Evolutionary conservation across 768 basidiomycete species (phyloP), one percentile per base, ranked within the genome.

Genomic region (Mycena amicta): DNA sequence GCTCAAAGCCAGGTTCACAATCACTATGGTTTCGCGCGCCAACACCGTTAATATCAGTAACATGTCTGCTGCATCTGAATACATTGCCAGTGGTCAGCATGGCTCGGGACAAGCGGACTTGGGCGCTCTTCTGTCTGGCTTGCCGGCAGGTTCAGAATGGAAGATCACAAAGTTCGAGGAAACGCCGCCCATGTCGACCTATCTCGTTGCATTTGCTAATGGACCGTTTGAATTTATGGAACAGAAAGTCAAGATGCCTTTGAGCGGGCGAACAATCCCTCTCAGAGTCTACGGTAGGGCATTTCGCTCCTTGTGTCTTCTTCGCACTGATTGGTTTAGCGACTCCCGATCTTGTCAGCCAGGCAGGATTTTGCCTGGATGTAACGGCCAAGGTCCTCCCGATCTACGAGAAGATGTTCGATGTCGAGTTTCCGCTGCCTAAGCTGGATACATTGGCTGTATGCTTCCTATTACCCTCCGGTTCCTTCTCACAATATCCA

Each of bases 401-500:
- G 16, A 70, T 94, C 13, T 98, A 95, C 70, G 95, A 98, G 73
- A 78, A 88, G 70, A 81, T 96, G 53, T 98, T 98, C 68, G 87
- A 94, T 64, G 86, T 98, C 61, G 90, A 89, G 58, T 98, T 88
- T 71, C 93, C 95, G 27, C 81, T 98, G 26, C 93, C 94, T 4
- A 98, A 98, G 77, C 81, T 98, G 53, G 96, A 98, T 69, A 95
- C 93, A 3, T 79, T 98, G 18, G 91, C 93, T 50, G 88, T 86
- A 69, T 61, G 85, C 31, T 47, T 46, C 46, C 28, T 3, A 37
- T 30, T 41, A 41, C 39, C 31, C 61, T 37, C 4, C 33, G 40
- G 46, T 22, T 22, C 23, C 3, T 29, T 57, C 26, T 31, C 33
- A 1, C 12, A 15, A 25, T 15, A 11, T 30, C 13, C 27, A 85